Evolutionary conservation across 73 alveolate species (phyloP), one percentile per base, ranked within the genome.

Genomic region (Symbiodinium natans): DNA sequence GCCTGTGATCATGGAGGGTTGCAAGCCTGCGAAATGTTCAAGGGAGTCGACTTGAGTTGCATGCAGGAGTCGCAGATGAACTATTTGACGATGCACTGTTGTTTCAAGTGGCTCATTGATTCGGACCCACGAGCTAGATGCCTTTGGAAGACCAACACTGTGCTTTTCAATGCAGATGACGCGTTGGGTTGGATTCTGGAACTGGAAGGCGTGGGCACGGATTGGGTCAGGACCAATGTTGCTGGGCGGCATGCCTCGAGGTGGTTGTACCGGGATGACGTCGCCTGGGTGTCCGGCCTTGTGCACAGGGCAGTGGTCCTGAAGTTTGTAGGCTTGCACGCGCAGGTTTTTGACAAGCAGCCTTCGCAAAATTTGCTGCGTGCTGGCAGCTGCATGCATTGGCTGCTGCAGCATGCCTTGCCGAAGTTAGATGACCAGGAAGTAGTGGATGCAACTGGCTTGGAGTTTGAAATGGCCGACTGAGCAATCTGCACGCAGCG

Each of bases 61-160:
- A 89, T 89, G 95, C 74, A 59, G 74, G 95, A 89, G 15, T 82
- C 74, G 29, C 95, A 89, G 74, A 89, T 52, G n/a, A 89, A 89
- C 43, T 89, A 89, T 39, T 63, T 89, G 42, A 89, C 95, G 25
- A 89, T 89, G 95, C 95, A 89, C 75, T 89, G 95, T 40, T 89
- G 95, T 27, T 89, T 89, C 86, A 89, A 89, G 46, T 89, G 95
- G 95, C 43, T 89, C 82, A 89, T 89, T 23, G 95, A 89, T 41
- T 40, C 95, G 5, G 87, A 89, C 80, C 34, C 74, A 27, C n/a
- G 42, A 3, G 95, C 95, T 17, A 82, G 95, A 8, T 31, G 46
- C 23, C 95, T 75, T 36, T 89, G 95, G 95, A 52, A 89, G 46
- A 89, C 95, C 19, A 54, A 48, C 25, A 89, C 95, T 29, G 74